Evolutionary conservation across 2,329 filamentous ascomycete species (phyloP).

Genomic region (Dactylonectria macrodidyma): DNA sequence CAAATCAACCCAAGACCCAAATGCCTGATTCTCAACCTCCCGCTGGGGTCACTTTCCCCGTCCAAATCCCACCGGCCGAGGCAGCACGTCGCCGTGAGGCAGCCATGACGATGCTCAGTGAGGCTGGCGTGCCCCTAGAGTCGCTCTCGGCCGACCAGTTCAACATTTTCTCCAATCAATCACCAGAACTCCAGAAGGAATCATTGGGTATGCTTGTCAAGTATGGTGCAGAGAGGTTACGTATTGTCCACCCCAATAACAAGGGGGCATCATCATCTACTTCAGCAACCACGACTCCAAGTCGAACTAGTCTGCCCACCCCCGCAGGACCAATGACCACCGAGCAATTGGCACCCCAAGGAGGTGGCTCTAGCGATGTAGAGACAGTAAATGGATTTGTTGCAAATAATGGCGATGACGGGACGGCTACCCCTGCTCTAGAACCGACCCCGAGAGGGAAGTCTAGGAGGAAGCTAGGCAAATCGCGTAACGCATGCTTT

Average conservation of each 20-base stretch:
- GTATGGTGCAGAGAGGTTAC: slow-evolving; percentile 70
- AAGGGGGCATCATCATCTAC: slow-evolving; percentile 50
- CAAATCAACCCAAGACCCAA: slow-evolving; percentile 29
- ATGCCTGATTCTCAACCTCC: slow-evolving; percentile 29
- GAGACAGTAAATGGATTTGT: slow-evolving; percentile 29
- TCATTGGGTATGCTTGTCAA: slow-evolving; percentile 70
- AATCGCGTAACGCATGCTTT: slow-evolving; percentile 55
- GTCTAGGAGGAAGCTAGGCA: slow-evolving; percentile 43
- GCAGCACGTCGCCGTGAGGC: slow-evolving; percentile 64
- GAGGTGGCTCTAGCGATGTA: slow-evolving; percentile 32
- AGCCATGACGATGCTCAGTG: slow-evolving; percentile 63
- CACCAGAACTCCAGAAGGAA: slow-evolving; percentile 67
- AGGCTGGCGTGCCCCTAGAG: slow-evolving; percentile 65
- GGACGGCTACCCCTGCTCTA: slow-evolving; percentile 5
- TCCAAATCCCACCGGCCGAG: slow-evolving; percentile 61
- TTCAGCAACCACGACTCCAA: slow-evolving; percentile 43
- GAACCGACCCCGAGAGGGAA: slow-evolving; percentile 27
- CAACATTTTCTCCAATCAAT: slow-evolving; percentile 72
- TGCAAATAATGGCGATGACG: slow-evolving; percentile 18
- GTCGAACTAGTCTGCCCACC: slow-evolving; percentile 40
- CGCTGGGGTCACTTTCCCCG: slow-evolving; percentile 41
- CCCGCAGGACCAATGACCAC: slow-evolving; percentile 49
- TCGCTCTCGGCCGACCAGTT: slow-evolving; percentile 70
- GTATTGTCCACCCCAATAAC: slow-evolving; percentile 69
- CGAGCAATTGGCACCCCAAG: slow-evolving; percentile 50